Evolutionary conservation across 2,329 filamentous ascomycete species (phyloP).

Genomic region (Leptographium galeiforme): DNA sequence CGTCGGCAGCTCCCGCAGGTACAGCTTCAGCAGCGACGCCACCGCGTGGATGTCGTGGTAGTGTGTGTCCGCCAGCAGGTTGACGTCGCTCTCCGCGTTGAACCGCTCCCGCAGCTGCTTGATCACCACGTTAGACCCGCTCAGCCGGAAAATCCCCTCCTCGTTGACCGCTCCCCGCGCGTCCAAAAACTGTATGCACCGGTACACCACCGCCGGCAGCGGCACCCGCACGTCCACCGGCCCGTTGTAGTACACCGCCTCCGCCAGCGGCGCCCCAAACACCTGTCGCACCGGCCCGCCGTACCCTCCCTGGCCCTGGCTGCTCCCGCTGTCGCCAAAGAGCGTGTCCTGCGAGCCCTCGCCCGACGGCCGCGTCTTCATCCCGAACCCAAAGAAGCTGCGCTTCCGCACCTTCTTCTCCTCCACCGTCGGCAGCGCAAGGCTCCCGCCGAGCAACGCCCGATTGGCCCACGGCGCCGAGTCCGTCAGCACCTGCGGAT

Average conservation of each 20-base stretch:
- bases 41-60: constrained; percentile 95
- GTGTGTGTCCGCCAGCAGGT: constrained; percentile 66
- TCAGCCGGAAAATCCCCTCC: constrained; percentile 92
- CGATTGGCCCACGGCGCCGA: constrained; percentile 59
- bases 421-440: constrained; percentile 37
- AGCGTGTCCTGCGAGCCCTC: constrained; percentile 42
- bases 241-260: constrained; percentile 71
- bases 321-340: constrained; percentile 31
- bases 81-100: constrained; percentile 83
- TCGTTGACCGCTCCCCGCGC: constrained; percentile 69
- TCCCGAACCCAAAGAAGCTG: constrained; percentile 58
- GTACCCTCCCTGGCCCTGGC: constrained; percentile 24
- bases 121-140: constrained; percentile 92
- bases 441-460: constrained; percentile 22
- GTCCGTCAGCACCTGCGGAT: constrained; percentile 74
- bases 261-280: constrained; percentile 73
- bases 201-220: constrained; percentile 84
- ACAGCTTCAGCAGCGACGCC: constrained; percentile 85
- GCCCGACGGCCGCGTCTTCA: constrained; percentile 43
- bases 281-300: constrained; percentile 50
- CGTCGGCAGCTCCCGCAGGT: constrained; percentile 79
- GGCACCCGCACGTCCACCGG: constrained; percentile 61
- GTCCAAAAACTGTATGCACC: constrained; percentile 86
- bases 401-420: constrained; percentile 75
- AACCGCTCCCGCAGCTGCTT: constrained; percentile 84